phyloP scores from a whole-genome alignment of 192 early-diverging fungal species.

The Cetraspora pellucida region DNA sequence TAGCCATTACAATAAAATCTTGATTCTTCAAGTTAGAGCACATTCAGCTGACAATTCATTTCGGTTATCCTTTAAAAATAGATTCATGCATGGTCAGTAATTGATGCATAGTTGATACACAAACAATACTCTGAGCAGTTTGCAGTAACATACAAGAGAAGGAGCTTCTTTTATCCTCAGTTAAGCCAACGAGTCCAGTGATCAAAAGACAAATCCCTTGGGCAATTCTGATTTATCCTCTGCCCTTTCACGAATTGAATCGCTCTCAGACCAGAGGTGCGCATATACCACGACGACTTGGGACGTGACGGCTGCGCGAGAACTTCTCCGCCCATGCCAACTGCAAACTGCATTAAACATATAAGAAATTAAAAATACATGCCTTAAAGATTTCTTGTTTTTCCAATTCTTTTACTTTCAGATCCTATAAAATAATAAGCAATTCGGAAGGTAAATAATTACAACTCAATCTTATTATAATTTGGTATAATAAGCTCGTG shows the following conservation, averaged over 20 bases:
- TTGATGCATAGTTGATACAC: slow-evolving; percentile 3
- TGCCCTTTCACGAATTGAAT: neutral
- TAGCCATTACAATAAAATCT: too few relatives aligned
- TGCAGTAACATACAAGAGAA: slow-evolving; percentile 7
- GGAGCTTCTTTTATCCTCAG: slow-evolving; percentile 35
- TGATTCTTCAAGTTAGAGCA: neutral
- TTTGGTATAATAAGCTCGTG: too few relatives aligned
- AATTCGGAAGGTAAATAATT: too few relatives aligned
- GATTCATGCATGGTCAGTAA: neutral
- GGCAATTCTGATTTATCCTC: slow-evolving; percentile 17
- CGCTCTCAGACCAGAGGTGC: slow-evolving; percentile 25
- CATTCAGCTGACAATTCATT: neutral
- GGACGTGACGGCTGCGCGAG: slow-evolving; percentile 8
- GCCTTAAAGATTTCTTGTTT: neutral
- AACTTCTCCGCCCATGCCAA: slow-evolving; percentile 28
- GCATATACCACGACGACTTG: slow-evolving; percentile 18
- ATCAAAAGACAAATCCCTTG: slow-evolving; percentile 20
- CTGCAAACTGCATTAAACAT: slow-evolving; percentile 5
- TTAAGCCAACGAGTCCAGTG: slow-evolving; percentile 34
- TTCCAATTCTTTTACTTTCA: neutral
- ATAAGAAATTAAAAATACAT: slow-evolving; percentile 11
- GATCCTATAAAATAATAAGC: slow-evolving; percentile 1
- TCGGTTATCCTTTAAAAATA: neutral
- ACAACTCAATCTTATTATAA: too few relatives aligned
- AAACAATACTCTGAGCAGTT: slow-evolving; percentile 13